A percentile compares a stretch with the other conserved stretches of the same genome.
These are phyloP conservation scores for Penicillium salamii DNA, from an alignment of 495 filamentous ascomycete genomes.

Conservation along the genomic window DNA sequence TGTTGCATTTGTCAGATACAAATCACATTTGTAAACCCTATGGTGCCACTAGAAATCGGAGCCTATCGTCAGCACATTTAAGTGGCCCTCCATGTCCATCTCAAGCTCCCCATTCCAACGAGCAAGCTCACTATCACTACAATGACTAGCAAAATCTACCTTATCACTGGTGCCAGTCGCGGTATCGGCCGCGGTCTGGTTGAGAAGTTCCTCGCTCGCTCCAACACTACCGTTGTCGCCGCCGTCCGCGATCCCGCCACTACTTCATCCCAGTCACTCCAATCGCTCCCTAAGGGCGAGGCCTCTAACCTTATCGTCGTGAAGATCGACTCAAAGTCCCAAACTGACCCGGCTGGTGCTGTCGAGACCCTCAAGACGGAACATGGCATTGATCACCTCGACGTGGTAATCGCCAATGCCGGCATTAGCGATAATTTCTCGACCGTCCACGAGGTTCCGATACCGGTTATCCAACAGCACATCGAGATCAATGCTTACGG, in stretches of 20 bases:
- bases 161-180: slow-evolving; percentile 39
- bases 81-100: neutral
- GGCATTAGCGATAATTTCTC: slow-evolving; percentile 26
- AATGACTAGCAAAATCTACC: slow-evolving; percentile 21
- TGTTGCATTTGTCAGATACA: too few species aligned
- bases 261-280: slow-evolving; percentile 23
- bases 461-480: slow-evolving; percentile 23
- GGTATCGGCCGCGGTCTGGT: slow-evolving; percentile 48
- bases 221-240: slow-evolving; percentile 48
- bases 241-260: slow-evolving; percentile 35
- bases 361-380: slow-evolving; percentile 20
- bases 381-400: slow-evolving; percentile 36
- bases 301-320: slow-evolving; percentile 37
- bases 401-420: slow-evolving; percentile 54
- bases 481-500: slow-evolving; percentile 18
- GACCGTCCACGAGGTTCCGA: slow-evolving; percentile 15
- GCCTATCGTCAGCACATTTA: neutral
- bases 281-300: slow-evolving; percentile 24
- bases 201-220: slow-evolving; percentile 34
- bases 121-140: neutral
- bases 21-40: too few species aligned
- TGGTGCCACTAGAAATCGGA: too few species aligned
- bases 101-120: neutral
- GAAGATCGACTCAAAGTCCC: slow-evolving; percentile 37
- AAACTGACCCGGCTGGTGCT: slow-evolving; percentile 21